Base-by-base conservation (phyloP, 83 land plant species). In the Picea abies region DNA sequence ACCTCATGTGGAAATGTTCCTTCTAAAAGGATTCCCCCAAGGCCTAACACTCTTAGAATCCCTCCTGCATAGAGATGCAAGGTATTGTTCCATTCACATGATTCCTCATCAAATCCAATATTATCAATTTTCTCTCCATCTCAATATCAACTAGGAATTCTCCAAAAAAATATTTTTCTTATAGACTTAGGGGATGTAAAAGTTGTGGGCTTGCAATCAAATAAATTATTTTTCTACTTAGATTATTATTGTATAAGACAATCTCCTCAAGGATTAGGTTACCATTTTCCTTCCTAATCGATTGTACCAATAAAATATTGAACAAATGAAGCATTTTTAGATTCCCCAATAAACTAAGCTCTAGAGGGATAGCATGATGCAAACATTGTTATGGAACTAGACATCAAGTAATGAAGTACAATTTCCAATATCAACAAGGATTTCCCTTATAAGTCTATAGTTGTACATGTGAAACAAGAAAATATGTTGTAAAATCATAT, bases 91-190 rank as follows among this genome's bases (percentile, higher is more conserved):
- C 88, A 29, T 77, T 2, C 10, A 87, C 63, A 80, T 7, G 8
- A 44, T 84, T 84, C 41, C 84, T 78, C 4, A 82, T 79, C 79
- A 84, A 84, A 80, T 87, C 86, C 62, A 84, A 41, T 60, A 52
- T 75, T 41, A 15, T 26, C 35, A 89, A 77, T 58, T 64, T 62
- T 23, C 26, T 69, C 35, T 67, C 52, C 12, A 61, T 82, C 37
- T 89, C 85, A 44, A 89, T 78, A 22, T 78, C 83, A 32, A 25
- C 29, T 9, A 85, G 85, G 29, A 89, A 75, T 71, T 80, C 81
- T 29, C 89, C 89, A 8, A 80, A 62, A 16, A 89, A 76, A 70
- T 84, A 47, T 65, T 89, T 89, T 83, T 81, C 10, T 47, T 83
- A 83, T 56, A 86, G 71, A 49, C 76, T 76, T 14, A 89, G 60